These are phyloP conservation scores for Globisporangium splendens DNA, from an alignment of 352 stramenopile species.

Conservation along the genomic window DNA sequence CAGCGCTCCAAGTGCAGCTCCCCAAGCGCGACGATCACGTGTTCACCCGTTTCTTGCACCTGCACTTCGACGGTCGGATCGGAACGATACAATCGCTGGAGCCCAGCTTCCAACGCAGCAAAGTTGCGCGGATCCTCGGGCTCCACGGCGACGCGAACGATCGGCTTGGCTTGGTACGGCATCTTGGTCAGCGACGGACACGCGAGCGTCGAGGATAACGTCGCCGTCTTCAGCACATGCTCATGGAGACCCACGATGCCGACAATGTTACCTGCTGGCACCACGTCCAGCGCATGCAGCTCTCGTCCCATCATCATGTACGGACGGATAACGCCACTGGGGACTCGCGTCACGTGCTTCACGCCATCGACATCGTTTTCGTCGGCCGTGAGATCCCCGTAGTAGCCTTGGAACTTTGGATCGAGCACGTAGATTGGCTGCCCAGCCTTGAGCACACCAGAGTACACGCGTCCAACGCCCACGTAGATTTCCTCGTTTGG, in stretches of 20 bases:
- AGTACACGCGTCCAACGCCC: conserved; percentile 90
- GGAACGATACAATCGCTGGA: conserved; percentile 90
- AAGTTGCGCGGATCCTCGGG: conserved; percentile 86
- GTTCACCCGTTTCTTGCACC: conserved; percentile 86
- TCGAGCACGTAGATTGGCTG: conserved; percentile 81
- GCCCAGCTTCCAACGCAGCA: conserved; percentile 73
- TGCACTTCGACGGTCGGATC: conserved; percentile 92
- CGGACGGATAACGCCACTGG: conserved; percentile 47
- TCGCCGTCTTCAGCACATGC: conserved; percentile 89
- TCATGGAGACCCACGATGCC: conserved; percentile 86
- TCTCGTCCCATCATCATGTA: conserved; percentile 94
- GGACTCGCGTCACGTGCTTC: conserved; percentile 62
- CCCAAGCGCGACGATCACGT: conserved; percentile 88
- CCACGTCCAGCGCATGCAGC: conserved; percentile 65
- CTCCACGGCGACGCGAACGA: conserved; percentile 91
- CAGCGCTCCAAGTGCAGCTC: conserved; percentile 91
- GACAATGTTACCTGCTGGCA: conserved; percentile 90
- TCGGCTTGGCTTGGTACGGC: conserved; percentile 89
- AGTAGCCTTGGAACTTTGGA: conserved; percentile 83
- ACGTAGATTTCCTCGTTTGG: conserved; percentile 83
- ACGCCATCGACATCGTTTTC: conserved; percentile 22
- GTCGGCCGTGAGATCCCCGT: conserved; percentile 21
- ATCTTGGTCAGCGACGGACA: conserved; percentile 87
- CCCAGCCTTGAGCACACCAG: conserved; percentile 66
- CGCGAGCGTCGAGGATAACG: conserved; percentile 69